Percentiles rank a stretch among this genome's conserved stretches.
phyloP scores from a whole-genome alignment of 768 basidiomycete genomes.

The Coprinopsis strossmayeri region DNA sequence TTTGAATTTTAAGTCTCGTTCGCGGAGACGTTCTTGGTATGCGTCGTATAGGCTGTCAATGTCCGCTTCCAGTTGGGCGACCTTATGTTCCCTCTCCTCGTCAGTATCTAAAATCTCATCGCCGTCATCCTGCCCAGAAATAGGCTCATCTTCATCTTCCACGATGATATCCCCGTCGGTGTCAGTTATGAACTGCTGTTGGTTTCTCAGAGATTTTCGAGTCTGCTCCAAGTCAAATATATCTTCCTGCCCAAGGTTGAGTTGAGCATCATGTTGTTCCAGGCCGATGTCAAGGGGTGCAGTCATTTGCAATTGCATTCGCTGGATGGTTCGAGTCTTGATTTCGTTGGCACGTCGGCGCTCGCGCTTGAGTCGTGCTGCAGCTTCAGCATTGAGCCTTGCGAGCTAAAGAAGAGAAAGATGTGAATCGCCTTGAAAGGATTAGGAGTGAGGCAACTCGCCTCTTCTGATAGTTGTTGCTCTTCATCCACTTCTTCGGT shows the following conservation, averaged over 20 bases:
- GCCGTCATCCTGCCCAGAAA: constrained; percentile 12
- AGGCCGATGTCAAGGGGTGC: constrained; percentile 95
- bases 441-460: constrained; percentile 20
- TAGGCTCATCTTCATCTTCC: constrained; percentile 26
- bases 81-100: constrained; percentile 62
- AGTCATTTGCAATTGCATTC: constrained; percentile 96
- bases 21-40: constrained; percentile 74
- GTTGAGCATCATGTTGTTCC: constrained; percentile 70
- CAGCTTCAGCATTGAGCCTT: constrained; percentile 71
- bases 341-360: constrained; percentile 84
- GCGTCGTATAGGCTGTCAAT: constrained; percentile 85
- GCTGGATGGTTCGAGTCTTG: constrained; percentile 80
- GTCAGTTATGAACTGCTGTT: constrained; percentile 30
- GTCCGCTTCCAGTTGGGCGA: constrained; percentile 69
- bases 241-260: constrained; percentile 75
- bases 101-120: constrained; percentile 47
- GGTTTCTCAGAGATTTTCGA: constrained; percentile 35
- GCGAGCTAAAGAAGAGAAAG: constrained; percentile 53
- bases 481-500: constrained; percentile 78
- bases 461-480: constrained; percentile 85
- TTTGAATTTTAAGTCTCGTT: constrained; percentile 83
- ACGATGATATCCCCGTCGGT: constrained; percentile 40
- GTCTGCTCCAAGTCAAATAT: constrained; percentile 78
- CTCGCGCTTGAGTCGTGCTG: constrained; percentile 69
- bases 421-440: neutral